These are phyloP conservation scores for Sclerotinia sclerotiorum DNA, from an alignment of 2,329 filamentous ascomycete genomes.

Conservation along the genomic window DNA sequence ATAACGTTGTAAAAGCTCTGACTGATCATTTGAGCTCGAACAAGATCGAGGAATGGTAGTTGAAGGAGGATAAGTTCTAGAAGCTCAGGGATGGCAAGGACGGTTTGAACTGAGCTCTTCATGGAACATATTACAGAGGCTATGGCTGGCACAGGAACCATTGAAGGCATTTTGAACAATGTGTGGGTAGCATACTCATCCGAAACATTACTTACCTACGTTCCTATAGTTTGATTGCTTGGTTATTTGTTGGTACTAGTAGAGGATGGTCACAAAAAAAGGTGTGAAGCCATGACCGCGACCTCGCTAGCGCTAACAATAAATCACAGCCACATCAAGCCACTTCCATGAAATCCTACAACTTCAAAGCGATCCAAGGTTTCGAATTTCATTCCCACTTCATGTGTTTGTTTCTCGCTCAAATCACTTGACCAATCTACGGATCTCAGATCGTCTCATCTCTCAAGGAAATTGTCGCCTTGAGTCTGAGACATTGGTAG, in stretches of 20 bases:
- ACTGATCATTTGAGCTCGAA: slow-evolving; percentile 21
- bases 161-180: not conserved
- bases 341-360: not conserved
- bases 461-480: not conserved
- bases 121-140: not conserved
- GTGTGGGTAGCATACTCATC: not conserved
- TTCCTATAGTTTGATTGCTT: not conserved
- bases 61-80: slow-evolving; percentile 20
- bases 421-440: not conserved
- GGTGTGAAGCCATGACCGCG: not conserved
- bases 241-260: slow-evolving; percentile 3
- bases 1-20: slow-evolving; percentile 4
- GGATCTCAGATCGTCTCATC: not conserved
- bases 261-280: not conserved
- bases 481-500: not conserved
- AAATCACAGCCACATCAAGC: slow-evolving; percentile 8
- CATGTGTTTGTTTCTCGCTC: too few relatives aligned
- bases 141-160: not conserved
- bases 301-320: slow-evolving; percentile 1
- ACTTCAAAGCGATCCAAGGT: not conserved
- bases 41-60: slow-evolving; percentile 18
- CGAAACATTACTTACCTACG: not conserved
- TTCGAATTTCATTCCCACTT: not conserved
- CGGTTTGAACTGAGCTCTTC: not conserved
- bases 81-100: slow-evolving; percentile 20